phyloP scores from a whole-genome alignment of 2,329 filamentous ascomycete species.

The Dothideomycetes sp. region DNA sequence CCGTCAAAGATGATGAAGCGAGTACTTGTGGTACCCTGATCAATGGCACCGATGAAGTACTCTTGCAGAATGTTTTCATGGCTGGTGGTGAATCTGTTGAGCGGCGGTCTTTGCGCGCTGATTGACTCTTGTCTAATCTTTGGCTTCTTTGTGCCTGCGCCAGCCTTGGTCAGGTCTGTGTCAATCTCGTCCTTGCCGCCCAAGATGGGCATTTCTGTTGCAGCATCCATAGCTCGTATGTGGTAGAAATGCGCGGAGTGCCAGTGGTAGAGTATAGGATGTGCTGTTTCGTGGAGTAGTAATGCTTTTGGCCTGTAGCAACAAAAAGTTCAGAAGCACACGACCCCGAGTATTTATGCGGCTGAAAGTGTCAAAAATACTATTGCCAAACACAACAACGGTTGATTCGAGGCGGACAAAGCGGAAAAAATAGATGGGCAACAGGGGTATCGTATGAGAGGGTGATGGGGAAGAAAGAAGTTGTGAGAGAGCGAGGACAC shows the following conservation, averaged over 20 bases:
- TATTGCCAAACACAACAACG: background rate
- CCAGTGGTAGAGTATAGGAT: too few species aligned
- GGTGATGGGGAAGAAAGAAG: background rate
- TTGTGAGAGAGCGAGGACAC: too few species aligned
- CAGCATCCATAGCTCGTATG: conserved; percentile 7
- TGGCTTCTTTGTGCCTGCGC: conserved; percentile 2
- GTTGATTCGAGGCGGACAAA: background rate
- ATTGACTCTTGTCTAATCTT: conserved; percentile 5
- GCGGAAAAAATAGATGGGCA: background rate
- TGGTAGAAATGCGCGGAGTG: too few species aligned
- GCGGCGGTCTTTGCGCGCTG: conserved; percentile 7
- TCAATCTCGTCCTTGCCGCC: conserved; percentile 1
- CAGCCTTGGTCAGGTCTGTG: conserved; percentile 4
- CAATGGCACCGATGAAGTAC: conserved; percentile 71
- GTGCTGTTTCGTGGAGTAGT: too few species aligned
- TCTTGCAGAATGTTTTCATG: conserved; percentile 29
- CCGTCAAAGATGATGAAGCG: conserved; percentile 80
- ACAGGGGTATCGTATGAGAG: background rate
- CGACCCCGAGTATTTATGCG: background rate
- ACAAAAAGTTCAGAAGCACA: background rate
- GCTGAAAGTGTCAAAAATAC: background rate
- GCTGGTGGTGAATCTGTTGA: conserved; percentile 19
- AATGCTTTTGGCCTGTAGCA: background rate
- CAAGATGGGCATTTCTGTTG: conserved; percentile 4
- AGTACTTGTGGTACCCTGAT: conserved; percentile 76